A percentile compares a stretch with the other conserved stretches of the same genome.
phyloP scores from a whole-genome alignment of 441 rosid genomes.

The Oxalis stricta region DNA sequence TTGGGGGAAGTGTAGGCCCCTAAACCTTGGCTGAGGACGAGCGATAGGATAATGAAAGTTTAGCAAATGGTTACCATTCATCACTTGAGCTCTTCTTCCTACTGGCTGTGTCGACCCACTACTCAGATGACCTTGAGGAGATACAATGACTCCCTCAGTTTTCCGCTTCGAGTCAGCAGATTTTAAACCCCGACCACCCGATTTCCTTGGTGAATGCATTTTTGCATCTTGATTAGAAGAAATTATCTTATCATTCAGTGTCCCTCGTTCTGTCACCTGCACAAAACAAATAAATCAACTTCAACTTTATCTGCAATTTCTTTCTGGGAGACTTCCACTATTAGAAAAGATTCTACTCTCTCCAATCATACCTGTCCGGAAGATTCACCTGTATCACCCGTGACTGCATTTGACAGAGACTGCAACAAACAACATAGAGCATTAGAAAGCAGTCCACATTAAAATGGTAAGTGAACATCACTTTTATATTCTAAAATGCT shows the following conservation, averaged over 20 bases:
- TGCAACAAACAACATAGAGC: constrained; percentile 13
- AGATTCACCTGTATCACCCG: constrained; percentile 39
- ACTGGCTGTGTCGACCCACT: constrained; percentile 26
- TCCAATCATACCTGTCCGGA: constrained; percentile 49
- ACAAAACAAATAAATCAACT: background rate
- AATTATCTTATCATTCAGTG: constrained; percentile 16
- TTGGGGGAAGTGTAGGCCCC: constrained; percentile 70
- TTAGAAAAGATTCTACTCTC: background rate
- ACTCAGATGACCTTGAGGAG: constrained; percentile 28
- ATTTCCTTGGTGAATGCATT: constrained; percentile 10
- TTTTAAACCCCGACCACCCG: constrained; percentile 23
- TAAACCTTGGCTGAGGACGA: constrained; percentile 37
- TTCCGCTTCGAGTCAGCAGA: constrained; percentile 40
- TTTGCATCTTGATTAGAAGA: constrained; percentile 23
- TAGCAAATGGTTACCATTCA: constrained; percentile 75
- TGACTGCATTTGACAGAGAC: constrained; percentile 38
- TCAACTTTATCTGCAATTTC: background rate
- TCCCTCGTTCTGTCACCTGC: constrained; percentile 50
- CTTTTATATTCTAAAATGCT: too few relatives aligned
- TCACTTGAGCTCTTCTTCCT: constrained; percentile 64
- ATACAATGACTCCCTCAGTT: constrained; percentile 18
- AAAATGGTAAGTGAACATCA: too few relatives aligned
- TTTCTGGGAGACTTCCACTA: background rate
- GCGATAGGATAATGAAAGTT: constrained; percentile 87
- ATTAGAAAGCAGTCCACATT: background rate